A percentile compares a stretch with the other conserved stretches of the same genome.
phyloP scores from a whole-genome alignment of 2,329 filamentous ascomycete species.

The Beauveria varroae region DNA sequence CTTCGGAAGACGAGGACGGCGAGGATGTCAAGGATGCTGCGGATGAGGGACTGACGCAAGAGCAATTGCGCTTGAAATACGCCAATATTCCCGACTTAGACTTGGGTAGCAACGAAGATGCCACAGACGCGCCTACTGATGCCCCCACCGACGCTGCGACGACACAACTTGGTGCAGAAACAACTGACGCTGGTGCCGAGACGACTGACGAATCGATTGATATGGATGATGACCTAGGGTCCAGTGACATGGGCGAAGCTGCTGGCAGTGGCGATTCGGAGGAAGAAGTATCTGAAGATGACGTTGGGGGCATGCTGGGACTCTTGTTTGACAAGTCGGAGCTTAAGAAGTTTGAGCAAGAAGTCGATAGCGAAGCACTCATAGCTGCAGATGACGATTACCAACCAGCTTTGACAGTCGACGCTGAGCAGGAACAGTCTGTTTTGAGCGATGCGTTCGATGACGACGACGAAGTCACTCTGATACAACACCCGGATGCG shows the following conservation, averaged over 20 bases:
- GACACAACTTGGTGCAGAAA: slow-evolving; percentile 17
- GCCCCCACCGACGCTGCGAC: slow-evolving; percentile 18
- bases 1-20: slow-evolving; percentile 37
- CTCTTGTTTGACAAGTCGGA: slow-evolving; percentile 54
- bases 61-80: slow-evolving; percentile 63
- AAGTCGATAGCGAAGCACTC: slow-evolving; percentile 21
- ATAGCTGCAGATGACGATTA: slow-evolving; percentile 2
- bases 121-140: slow-evolving; percentile 19
- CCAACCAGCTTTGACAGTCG: slow-evolving; percentile 12
- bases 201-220: slow-evolving; percentile 59
- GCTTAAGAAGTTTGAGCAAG: slow-evolving; percentile 42
- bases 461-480: slow-evolving; percentile 28
- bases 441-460: slow-evolving; percentile 13
- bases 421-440: slow-evolving; percentile 24
- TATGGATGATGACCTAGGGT: slow-evolving; percentile 60
- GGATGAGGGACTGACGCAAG: slow-evolving; percentile 60
- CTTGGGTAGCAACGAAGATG: slow-evolving; percentile 16
- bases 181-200: slow-evolving; percentile 32
- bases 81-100: slow-evolving; percentile 49
- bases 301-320: slow-evolving; percentile 43
- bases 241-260: slow-evolving; percentile 41
- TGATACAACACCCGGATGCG: slow-evolving; percentile 24
- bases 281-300: slow-evolving; percentile 35
- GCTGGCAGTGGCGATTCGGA: slow-evolving; percentile 37
- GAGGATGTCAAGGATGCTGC: slow-evolving; percentile 45